Evolutionary conservation across 2,329 filamentous ascomycete genomes (phyloP).

Genomic region (Pyricularia sp.): DNA sequence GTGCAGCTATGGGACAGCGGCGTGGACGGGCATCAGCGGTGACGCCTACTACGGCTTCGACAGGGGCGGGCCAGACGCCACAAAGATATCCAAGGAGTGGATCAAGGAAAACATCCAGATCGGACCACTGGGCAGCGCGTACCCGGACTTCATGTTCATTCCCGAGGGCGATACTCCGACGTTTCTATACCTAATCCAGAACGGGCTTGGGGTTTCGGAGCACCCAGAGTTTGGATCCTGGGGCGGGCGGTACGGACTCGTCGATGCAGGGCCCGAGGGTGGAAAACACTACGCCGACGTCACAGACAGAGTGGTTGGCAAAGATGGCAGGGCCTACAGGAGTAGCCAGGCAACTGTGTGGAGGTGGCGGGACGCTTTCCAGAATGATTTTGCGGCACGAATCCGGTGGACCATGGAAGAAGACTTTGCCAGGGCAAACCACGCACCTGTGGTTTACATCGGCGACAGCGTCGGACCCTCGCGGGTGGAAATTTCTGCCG

Average conservation of each 20-base stretch:
- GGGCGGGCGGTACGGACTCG: slow-evolving; percentile 24
- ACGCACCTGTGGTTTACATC: slow-evolving; percentile 11
- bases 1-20: slow-evolving; percentile 32
- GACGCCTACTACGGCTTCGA: slow-evolving; percentile 33
- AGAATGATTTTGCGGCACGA: slow-evolving; percentile 24
- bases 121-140: slow-evolving; percentile 25
- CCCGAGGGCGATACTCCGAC: slow-evolving; percentile 34
- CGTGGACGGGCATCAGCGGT: slow-evolving; percentile 37
- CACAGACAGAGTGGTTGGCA: slow-evolving; percentile 19
- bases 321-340: slow-evolving; percentile 16
- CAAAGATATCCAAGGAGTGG: slow-evolving; percentile 30
- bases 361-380: slow-evolving; percentile 38
- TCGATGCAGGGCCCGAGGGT: slow-evolving; percentile 9
- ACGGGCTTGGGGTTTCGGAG: slow-evolving; percentile 24
- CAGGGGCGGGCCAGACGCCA: slow-evolving; percentile 28
- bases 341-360: slow-evolving; percentile 36
- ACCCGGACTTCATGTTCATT: slow-evolving; percentile 29
- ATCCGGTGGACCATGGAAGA: slow-evolving; percentile 8
- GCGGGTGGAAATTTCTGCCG: slow-evolving; percentile 5
- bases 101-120: slow-evolving; percentile 31
- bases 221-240: slow-evolving; percentile 27
- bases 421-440: slow-evolving; percentile 5
- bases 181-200: slow-evolving; percentile 26
- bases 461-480: slow-evolving; percentile 7
- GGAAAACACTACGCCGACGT: slow-evolving; percentile 18